Evolutionary conservation across 345 rosid species (phyloP).

Genomic region (Salix exigua): DNA sequence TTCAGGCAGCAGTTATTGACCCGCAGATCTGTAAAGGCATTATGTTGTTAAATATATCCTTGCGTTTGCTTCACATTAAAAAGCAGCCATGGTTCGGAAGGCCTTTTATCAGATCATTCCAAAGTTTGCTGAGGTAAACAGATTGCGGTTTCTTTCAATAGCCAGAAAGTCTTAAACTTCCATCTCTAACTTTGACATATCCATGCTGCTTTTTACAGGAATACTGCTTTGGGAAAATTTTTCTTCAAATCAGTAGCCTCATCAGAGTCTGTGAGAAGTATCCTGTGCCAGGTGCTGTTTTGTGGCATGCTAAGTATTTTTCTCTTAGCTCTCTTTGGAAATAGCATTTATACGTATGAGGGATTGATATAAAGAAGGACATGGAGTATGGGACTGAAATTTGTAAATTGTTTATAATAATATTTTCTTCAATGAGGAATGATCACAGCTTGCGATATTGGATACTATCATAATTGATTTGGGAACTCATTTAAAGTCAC

Average conservation of each 20-base stretch:
- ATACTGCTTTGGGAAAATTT: constrained; percentile 59
- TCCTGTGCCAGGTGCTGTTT: constrained; percentile 60
- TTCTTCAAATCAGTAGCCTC: constrained; percentile 70
- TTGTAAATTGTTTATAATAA: background rate
- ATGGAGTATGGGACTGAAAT: background rate
- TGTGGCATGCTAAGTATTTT: background rate
- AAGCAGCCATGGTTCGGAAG: constrained; percentile 77
- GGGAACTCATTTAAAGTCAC: too few relatives aligned
- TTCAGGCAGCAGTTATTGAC: constrained; percentile 74
- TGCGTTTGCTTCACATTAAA: constrained; percentile 81
- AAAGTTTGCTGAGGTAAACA: constrained; percentile 68
- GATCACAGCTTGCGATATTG: background rate
- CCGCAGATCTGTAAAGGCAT: constrained; percentile 68
- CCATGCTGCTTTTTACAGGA: constrained; percentile 41
- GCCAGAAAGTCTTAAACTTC: constrained; percentile 5
- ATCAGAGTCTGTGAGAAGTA: constrained; percentile 58
- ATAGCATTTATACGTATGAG: background rate
- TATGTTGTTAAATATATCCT: constrained; percentile 63
- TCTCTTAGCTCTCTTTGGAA: background rate
- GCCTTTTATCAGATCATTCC: constrained; percentile 77
- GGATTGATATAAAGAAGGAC: background rate
- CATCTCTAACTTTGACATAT: background rate
- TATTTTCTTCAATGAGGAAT: background rate
- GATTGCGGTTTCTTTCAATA: background rate
- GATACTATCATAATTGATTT: background rate